Evolutionary conservation across 345 rosid genomes (phyloP).

Genomic region (Punica granatum): DNA sequence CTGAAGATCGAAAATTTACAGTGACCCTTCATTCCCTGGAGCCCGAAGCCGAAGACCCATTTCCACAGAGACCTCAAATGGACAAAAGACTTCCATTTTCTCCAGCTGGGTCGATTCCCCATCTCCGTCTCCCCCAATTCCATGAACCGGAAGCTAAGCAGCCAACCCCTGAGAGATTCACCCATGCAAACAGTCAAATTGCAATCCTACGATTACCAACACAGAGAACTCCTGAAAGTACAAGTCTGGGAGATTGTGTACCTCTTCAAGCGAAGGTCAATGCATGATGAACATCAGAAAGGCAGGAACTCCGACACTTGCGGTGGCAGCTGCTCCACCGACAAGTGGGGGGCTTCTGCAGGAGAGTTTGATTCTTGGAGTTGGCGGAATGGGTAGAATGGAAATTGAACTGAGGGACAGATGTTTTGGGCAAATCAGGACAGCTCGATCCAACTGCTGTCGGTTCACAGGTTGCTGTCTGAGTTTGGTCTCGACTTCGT

Average conservation of each 20-base stretch:
- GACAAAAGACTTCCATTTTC: slow-evolving; percentile 15
- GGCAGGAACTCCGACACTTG: not conserved
- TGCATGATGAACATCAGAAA: not conserved
- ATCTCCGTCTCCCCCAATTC: slow-evolving; percentile 4
- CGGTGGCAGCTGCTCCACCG: not conserved
- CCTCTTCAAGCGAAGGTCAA: not conserved
- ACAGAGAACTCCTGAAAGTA: not conserved
- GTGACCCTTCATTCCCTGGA: slow-evolving; percentile 21
- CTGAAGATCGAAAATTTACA: slow-evolving; percentile 28
- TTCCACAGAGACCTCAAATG: slow-evolving; percentile 19
- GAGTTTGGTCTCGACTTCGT: not conserved
- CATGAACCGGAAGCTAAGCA: slow-evolving; percentile 2
- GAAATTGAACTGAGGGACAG: too few relatives aligned
- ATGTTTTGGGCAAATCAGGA: not conserved
- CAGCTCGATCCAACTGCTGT: slow-evolving; percentile 1
- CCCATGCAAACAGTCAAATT: not conserved
- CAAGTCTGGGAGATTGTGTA: not conserved
- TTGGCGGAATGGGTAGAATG: not conserved
- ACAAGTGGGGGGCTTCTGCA: not conserved
- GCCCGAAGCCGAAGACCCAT: slow-evolving; percentile 24
- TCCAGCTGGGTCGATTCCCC: not conserved
- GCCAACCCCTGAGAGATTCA: not conserved
- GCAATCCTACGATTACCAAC: too few relatives aligned
- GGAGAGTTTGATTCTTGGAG: not conserved
- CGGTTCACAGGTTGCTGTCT: not conserved